Percentiles rank a stretch among this genome's conserved stretches.
phyloP scores from a whole-genome alignment of 805 yeast genomes.

The Yamadazyma phyllophila region DNA sequence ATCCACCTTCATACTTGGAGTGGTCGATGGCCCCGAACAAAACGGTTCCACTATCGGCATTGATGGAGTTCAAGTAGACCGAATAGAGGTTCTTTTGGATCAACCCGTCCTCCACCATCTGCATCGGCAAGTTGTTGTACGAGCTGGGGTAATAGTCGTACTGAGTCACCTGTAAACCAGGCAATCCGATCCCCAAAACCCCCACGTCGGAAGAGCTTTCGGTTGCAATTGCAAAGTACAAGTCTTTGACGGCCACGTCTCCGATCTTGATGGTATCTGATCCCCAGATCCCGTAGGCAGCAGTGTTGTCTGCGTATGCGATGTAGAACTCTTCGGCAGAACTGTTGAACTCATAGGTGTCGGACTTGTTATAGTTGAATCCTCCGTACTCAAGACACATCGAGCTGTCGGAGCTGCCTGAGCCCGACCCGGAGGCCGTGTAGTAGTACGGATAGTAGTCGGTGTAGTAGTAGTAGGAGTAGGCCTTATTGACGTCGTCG shows the following conservation, averaged over 20 bases:
- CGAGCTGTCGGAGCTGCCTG: neutral
- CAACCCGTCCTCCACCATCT: conserved; percentile 28
- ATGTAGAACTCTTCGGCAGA: conserved; percentile 42
- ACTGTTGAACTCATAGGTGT: conserved; percentile 35
- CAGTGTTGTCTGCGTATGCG: conserved; percentile 45
- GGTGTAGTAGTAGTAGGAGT: neutral
- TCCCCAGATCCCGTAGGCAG: conserved; percentile 23
- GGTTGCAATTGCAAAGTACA: conserved; percentile 74
- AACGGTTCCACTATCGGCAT: conserved; percentile 26
- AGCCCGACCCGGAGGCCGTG: conserved; percentile 35
- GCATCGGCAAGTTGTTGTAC: conserved; percentile 27
- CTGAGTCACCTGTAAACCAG: conserved; percentile 49
- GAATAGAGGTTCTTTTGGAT: conserved; percentile 33
- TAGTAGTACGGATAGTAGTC: neutral
- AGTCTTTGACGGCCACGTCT: conserved; percentile 33
- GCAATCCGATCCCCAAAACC: conserved; percentile 69
- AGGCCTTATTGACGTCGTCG: neutral
- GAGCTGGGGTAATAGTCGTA: conserved; percentile 13
- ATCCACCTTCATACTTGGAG: conserved; percentile 31
- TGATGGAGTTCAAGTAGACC: conserved; percentile 23
- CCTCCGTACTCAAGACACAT: conserved; percentile 47
- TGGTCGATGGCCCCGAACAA: conserved; percentile 43
- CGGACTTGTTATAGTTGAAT: conserved; percentile 39
- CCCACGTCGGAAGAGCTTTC: conserved; percentile 45
- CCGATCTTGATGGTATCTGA: neutral